Evolutionary conservation across 805 yeast species (phyloP).

Genomic region (Suhomyces faveliae): DNA sequence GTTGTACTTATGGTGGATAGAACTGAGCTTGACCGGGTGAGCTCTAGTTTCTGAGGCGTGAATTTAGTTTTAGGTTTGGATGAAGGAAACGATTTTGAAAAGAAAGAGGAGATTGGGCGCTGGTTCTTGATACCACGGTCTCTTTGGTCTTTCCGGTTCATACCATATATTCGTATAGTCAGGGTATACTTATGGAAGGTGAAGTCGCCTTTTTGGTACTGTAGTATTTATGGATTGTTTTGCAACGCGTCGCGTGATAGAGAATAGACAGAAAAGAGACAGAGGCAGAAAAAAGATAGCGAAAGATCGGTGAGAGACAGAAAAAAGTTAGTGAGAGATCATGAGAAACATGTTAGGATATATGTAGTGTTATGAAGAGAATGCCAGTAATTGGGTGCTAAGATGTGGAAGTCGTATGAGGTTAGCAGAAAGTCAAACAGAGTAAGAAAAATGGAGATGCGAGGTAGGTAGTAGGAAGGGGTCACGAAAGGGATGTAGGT

Average conservation of each 20-base stretch:
- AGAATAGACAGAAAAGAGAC: not conserved
- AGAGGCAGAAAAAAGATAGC: not conserved
- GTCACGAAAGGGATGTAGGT: too few relatives aligned
- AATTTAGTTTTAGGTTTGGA: not conserved
- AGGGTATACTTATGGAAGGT: not conserved
- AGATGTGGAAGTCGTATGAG: too few relatives aligned
- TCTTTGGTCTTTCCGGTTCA: not conserved
- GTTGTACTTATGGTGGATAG: slow-evolving; percentile 17
- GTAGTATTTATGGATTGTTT: not conserved
- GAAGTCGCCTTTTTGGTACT: too few relatives aligned
- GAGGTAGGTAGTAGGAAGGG: too few relatives aligned
- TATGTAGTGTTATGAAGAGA: too few relatives aligned
- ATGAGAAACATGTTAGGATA: too few relatives aligned
- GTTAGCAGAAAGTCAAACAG: too few relatives aligned
- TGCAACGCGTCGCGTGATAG: not conserved
- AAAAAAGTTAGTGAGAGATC: too few relatives aligned
- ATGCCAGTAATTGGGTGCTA: too few relatives aligned
- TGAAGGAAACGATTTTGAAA: slow-evolving; percentile 7
- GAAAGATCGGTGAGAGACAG: too few relatives aligned
- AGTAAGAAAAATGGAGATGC: too few relatives aligned
- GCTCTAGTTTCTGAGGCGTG: slow-evolving; percentile 1
- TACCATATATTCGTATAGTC: not conserved
- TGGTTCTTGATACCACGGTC: slow-evolving; percentile 15
- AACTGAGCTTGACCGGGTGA: slow-evolving; percentile 20
- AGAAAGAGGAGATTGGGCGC: slow-evolving; percentile 29